Evolutionary conservation across 352 stramenopile genomes (phyloP), one percentile per base, ranked within the genome.

Genomic region (Globisporangium polare): DNA sequence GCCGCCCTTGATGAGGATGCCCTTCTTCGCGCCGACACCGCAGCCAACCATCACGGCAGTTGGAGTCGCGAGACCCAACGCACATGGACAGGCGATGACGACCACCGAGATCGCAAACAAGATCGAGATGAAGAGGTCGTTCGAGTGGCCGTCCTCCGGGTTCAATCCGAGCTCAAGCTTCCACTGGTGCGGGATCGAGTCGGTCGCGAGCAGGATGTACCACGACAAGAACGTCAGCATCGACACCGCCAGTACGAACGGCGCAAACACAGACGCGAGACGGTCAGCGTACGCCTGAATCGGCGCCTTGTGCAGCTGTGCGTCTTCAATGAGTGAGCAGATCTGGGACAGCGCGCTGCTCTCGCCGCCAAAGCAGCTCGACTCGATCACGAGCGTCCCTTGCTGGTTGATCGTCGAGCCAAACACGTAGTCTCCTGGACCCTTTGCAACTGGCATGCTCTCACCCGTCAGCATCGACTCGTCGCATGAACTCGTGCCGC

Each of bases 31-130:
- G 8, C 83, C 91, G 54, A 96, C 83, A 15, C 84, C 88, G 27
- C 92, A 91, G 3, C 83, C 89, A 15, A 97, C 91, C 82, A 94
- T 95, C 12, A 96, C 86, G 5, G 88, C 88, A 3, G 86, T 96
- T 3, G 88, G 88, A 0, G 86, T 95, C 9, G 88, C 88, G 8
- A 96, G 72, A 5, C 88, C 86, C 2, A 96, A 59, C 35, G 88
- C 88, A 63, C 88, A 96, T 15, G 88, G 88, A 26, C 88, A 96
- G 8, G 83, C 80, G 27, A 98, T 96, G 8, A 96, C 87, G 5
- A 96, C 89, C 7, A 95, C 89, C 3, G 93, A 86, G 37, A 97
- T 89, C 1, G 85, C 89, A 49, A 95, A 95, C 2, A 97, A 51
- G 27, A 96, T 63, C 6, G 83, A 71, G n/a, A 89, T 74, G 55